These are phyloP conservation scores for Dispira simplex DNA, from an alignment of 192 early-diverging fungal genomes.

Conservation along the genomic window DNA sequence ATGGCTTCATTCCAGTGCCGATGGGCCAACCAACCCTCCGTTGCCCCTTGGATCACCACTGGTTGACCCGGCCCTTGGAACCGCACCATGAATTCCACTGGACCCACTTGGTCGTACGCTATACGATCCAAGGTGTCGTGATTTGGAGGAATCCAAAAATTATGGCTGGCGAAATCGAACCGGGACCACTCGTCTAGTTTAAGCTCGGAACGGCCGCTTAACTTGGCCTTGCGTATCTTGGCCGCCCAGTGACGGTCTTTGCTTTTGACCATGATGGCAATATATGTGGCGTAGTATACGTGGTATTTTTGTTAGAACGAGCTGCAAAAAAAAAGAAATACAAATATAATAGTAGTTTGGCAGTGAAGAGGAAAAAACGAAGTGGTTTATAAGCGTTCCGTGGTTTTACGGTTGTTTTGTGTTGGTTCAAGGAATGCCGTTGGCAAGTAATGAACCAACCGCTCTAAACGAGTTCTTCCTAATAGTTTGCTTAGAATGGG, in stretches of 20 bases:
- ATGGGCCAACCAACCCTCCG: constrained; percentile 35
- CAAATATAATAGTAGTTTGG: too few relatives aligned
- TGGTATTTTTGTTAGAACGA: too few relatives aligned
- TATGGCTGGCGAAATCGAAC: constrained; percentile 25
- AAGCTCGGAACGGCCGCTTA: constrained; percentile 23
- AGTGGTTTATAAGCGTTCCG: too few relatives aligned
- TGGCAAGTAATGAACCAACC: too few relatives aligned
- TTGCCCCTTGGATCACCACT: constrained; percentile 41
- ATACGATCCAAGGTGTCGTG: constrained; percentile 35
- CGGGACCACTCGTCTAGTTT: constrained; percentile 44
- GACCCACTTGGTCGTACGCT: constrained; percentile 30
- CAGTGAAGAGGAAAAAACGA: too few relatives aligned
- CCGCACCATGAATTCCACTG: constrained; percentile 37
- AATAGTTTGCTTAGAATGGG: too few relatives aligned
- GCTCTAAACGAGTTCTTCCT: too few relatives aligned
- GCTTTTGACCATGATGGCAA: background rate
- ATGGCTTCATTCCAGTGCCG: constrained; percentile 37
- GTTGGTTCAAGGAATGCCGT: too few relatives aligned
- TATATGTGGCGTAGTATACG: too few relatives aligned
- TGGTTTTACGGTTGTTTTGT: too few relatives aligned
- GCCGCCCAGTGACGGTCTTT: constrained; percentile 5
- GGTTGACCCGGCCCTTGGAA: constrained; percentile 37
- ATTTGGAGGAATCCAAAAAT: constrained; percentile 31
- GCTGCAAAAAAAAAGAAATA: too few relatives aligned
- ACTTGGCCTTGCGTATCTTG: constrained; percentile 5